A percentile compares a stretch with the other conserved stretches of the same genome.
These are phyloP conservation scores for Verticillium longisporum DNA, from an alignment of 2,329 filamentous ascomycete genomes.

Conservation along the genomic window DNA sequence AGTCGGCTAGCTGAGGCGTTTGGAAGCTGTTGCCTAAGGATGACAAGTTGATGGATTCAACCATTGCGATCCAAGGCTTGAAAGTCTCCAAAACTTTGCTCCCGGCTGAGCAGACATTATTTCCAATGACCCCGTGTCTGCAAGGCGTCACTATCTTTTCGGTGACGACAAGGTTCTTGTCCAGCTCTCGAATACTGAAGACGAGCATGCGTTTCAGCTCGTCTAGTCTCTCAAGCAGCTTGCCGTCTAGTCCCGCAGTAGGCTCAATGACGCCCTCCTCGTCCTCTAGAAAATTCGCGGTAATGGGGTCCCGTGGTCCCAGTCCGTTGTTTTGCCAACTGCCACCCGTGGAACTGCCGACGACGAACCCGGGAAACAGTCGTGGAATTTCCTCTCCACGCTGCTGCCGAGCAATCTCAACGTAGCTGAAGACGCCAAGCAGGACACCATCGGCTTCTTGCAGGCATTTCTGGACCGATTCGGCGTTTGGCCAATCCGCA, in stretches of 20 bases:
- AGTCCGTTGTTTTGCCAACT: slow-evolving; percentile 76
- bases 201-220: slow-evolving; percentile 79
- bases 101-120: slow-evolving; percentile 72
- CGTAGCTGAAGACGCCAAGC: slow-evolving; percentile 89
- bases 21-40: slow-evolving; percentile 71
- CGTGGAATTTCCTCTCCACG: slow-evolving; percentile 87
- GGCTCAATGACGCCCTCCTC: slow-evolving; percentile 69
- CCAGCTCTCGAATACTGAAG: slow-evolving; percentile 78
- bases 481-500: slow-evolving; percentile 88
- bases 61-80: slow-evolving; percentile 79
- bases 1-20: slow-evolving; percentile 80
- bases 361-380: slow-evolving; percentile 88
- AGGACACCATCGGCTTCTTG: slow-evolving; percentile 97
- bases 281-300: slow-evolving; percentile 81
- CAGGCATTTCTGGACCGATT: slow-evolving; percentile 90
- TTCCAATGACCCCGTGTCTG: slow-evolving; percentile 73
- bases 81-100: slow-evolving; percentile 81
- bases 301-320: slow-evolving; percentile 60
- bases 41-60: slow-evolving; percentile 88
- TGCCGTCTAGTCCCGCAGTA: slow-evolving; percentile 65
- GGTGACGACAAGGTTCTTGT: slow-evolving; percentile 70
- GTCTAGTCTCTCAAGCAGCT: slow-evolving; percentile 75
- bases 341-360: slow-evolving; percentile 75
- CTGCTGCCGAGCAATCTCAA: slow-evolving; percentile 90
- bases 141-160: slow-evolving; percentile 78